Evolutionary conservation across 2,329 filamentous ascomycete genomes (phyloP).

Genomic region (Curvularia spicifera): DNA sequence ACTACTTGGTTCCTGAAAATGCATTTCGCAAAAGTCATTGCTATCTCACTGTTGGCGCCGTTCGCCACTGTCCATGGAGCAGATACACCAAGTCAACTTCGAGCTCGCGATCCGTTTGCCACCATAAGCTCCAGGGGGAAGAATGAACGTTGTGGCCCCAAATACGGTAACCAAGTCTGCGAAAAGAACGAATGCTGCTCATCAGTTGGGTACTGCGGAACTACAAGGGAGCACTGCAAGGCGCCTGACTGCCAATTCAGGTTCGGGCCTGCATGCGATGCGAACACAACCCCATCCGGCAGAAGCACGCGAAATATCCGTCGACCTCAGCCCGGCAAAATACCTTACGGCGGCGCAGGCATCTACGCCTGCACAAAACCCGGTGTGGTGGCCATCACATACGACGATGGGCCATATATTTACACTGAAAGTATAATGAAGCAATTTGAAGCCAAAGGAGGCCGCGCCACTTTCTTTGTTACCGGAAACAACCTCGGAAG

Average conservation of each 20-base stretch:
- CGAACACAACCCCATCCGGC: constrained; percentile 62
- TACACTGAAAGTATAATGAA: constrained; percentile 68
- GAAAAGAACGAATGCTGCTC: constrained; percentile 46
- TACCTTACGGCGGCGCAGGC: constrained; percentile 63
- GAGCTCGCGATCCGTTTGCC: neutral
- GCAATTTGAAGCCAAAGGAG: constrained; percentile 62
- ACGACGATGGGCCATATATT: constrained; percentile 68
- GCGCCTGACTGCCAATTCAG: constrained; percentile 67
- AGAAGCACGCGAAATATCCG: constrained; percentile 59
- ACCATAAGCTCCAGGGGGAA: constrained; percentile 38
- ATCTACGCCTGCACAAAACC: constrained; percentile 61
- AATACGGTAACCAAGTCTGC: constrained; percentile 28
- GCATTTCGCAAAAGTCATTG: too few species aligned
- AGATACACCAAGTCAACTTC: too few species aligned
- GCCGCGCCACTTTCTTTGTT: constrained; percentile 73
- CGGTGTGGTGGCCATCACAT: constrained; percentile 69
- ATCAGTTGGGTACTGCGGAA: constrained; percentile 59
- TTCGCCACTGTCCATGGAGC: too few species aligned
- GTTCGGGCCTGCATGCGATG: constrained; percentile 61
- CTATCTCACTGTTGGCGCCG: too few species aligned
- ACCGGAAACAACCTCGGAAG: constrained; percentile 64
- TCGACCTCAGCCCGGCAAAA: constrained; percentile 60
- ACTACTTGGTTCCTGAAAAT: too few species aligned
- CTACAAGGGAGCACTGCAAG: constrained; percentile 61
- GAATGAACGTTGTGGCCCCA: constrained; percentile 38